These are phyloP conservation scores for Hyaloscypha bicolor DNA, from an alignment of 495 filamentous ascomycete species.

Conservation along the genomic window DNA sequence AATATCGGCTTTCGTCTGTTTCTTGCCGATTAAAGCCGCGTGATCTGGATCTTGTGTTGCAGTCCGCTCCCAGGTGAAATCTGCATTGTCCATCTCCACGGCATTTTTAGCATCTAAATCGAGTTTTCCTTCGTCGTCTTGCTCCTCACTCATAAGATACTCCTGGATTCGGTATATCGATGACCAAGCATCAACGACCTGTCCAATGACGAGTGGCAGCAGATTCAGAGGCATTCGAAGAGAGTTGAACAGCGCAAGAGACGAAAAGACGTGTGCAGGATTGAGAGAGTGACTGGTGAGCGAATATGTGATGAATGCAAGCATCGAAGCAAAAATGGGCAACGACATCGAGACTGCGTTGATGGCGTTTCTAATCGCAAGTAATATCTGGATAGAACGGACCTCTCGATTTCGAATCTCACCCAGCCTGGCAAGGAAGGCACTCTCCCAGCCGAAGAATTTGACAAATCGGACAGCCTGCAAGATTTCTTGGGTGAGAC, in stretches of 20 bases:
- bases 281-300: constrained; percentile 70
- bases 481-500: constrained; percentile 89
- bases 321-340: constrained; percentile 91
- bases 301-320: constrained; percentile 91
- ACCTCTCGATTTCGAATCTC: constrained; percentile 77
- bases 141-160: constrained; percentile 83
- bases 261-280: constrained; percentile 86
- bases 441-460: constrained; percentile 91
- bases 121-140: constrained; percentile 69
- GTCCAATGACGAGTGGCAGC: constrained; percentile 84
- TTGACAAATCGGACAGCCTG: constrained; percentile 93
- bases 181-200: constrained; percentile 85
- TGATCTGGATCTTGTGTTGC: constrained; percentile 61
- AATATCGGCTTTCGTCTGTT: constrained; percentile 45
- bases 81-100: constrained; percentile 69
- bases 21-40: constrained; percentile 39
- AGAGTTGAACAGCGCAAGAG: constrained; percentile 88
- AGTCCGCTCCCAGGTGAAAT: constrained; percentile 92
- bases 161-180: constrained; percentile 84
- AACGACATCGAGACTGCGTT: constrained; percentile 74
- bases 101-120: constrained; percentile 66
- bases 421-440: constrained; percentile 76
- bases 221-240: constrained; percentile 88
- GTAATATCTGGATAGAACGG: constrained; percentile 71
- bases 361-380: constrained; percentile 82